These are phyloP conservation scores for Areca catechu DNA, from an alignment of 176 grass and related monocot species.

Conservation along the genomic window DNA sequence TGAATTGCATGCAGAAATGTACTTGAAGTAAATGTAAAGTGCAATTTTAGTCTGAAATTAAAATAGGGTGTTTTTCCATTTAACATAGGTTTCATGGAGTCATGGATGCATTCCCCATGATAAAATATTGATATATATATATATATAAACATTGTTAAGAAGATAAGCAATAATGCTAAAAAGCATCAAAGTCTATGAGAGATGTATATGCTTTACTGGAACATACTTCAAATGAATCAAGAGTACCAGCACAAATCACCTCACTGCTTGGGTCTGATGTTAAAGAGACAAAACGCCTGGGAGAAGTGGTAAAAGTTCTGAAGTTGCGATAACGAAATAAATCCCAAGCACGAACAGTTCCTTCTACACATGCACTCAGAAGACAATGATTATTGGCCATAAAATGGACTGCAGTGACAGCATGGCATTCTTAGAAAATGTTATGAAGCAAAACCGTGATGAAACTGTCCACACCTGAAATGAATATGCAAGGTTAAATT, in stretches of 20 bases:
- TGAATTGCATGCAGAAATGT: too few species aligned
- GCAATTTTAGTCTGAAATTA: too few species aligned
- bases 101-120: too few species aligned
- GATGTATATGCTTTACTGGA: background rate
- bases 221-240: conserved; percentile 95
- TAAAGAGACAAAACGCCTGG: conserved; percentile 91
- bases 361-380: conserved; percentile 92
- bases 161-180: too few species aligned
- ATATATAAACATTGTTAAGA: too few species aligned
- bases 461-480: conserved; percentile 91
- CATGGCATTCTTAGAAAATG: conserved; percentile 90
- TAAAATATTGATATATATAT: too few species aligned
- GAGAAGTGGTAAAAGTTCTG: conserved; percentile 76
- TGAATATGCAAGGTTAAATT: background rate
- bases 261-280: conserved; percentile 80
- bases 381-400: conserved; percentile 91
- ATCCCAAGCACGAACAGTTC: conserved; percentile 90
- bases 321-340: conserved; percentile 96
- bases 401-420: conserved; percentile 90
- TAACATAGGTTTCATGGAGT: too few species aligned
- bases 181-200: too few species aligned
- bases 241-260: conserved; percentile 93
- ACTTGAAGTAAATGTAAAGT: too few species aligned
- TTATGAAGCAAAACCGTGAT: conserved; percentile 91
- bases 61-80: too few species aligned